Base-by-base conservation (phyloP, 225 moss, liverwort and hornwort genomes). In the Polytrichum formosum region DNA sequence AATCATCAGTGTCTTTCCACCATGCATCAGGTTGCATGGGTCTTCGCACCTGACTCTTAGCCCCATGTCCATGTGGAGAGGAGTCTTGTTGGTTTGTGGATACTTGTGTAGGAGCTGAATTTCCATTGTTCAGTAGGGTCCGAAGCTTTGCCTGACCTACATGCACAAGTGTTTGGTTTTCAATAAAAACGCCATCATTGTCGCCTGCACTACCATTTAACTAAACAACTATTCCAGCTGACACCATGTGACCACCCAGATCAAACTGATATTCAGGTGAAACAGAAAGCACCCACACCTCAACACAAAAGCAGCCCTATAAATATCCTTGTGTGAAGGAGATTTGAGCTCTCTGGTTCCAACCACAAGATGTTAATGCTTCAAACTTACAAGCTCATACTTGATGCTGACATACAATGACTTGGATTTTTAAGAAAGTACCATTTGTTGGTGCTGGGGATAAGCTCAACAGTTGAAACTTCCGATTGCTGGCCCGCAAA, bases 11-110 rank as follows among this genome's bases (percentile, higher is more conserved):
- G 74, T 90, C 91, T 85, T 83, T 84, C 92, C 92, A 92, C 98
- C 98, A 98, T 22, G 86, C 98, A 84, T 92, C 94, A 46, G 79
- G 85, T 72, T 84, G 74, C 84, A 98, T 83, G 73, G 98, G 98
- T 61, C 87, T 90, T 65, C 80, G 76, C 56, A 90, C 83, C 62
- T 71, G 70, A 30, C 37, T 78, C 75, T 73, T 91, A 33, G 53
- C 31, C 6, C 78, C 83, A 59, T 71, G 78, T 28, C 78, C 82
- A 25, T 53, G 63, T 27, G 30, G 60, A 70, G 82, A 16, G 23
- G 64, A 56, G 37, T 55, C 79, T 65, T 83, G 70, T 77, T 30
- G 70, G 16, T 70, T 74, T 53, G 75, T 60, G 19, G 78, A 65
- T 61, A 28, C 73, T 63, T 79, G 77, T 75, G 79, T 63, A 69